phyloP scores from a whole-genome alignment of 2,329 filamentous ascomycete genomes.

The Cordyceps cicadae region DNA sequence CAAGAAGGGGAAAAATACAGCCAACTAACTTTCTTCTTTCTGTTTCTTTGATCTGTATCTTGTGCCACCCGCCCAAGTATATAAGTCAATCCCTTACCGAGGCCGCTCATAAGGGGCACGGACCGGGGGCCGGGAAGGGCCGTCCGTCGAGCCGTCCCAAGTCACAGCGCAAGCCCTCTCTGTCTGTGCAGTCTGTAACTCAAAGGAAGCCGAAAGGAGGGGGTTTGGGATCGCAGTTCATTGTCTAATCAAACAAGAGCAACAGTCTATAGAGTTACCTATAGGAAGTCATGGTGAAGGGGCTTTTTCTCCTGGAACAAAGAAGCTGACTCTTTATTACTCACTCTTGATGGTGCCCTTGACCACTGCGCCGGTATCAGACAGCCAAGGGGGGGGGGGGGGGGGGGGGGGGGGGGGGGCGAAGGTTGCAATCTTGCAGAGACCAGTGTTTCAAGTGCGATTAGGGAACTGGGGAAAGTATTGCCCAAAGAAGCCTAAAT shows the following conservation, averaged over 20 bases:
- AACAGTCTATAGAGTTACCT: background rate
- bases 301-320: background rate
- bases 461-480: constrained; percentile 11
- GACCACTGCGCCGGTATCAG: constrained; percentile 11
- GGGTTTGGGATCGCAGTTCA: too few relatives aligned
- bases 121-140: constrained; percentile 11
- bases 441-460: constrained; percentile 12
- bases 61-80: constrained; percentile 1
- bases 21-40: too few relatives aligned
- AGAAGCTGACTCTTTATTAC: too few relatives aligned
- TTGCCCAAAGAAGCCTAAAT: constrained; percentile 10
- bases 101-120: constrained; percentile 10
- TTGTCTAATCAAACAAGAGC: background rate
- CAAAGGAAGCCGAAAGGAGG: background rate
- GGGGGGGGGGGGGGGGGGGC: background rate
- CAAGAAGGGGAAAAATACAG: background rate
- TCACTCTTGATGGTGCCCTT: too few relatives aligned
- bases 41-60: background rate
- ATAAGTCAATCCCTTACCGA: background rate
- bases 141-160: background rate
- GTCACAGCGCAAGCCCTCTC: background rate
- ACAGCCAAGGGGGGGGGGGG: constrained; percentile 5
- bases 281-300: background rate
- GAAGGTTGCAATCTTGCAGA: background rate
- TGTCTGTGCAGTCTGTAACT: background rate